Evolutionary conservation across 352 stramenopile species (phyloP), one percentile per base, ranked within the genome.

Genomic region (Phytophthora crassamura): DNA sequence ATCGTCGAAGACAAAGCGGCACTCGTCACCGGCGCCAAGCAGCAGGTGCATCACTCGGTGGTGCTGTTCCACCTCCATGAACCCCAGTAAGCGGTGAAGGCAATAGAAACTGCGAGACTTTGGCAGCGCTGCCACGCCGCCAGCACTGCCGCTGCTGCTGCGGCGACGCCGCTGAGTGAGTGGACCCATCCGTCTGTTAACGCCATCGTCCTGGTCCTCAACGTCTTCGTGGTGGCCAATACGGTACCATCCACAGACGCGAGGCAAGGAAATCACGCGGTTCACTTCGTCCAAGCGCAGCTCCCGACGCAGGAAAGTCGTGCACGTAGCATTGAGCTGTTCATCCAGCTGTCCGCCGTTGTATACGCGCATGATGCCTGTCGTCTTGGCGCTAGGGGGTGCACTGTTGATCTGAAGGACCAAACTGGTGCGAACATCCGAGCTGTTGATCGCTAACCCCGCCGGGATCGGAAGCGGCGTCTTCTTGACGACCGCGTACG

Each of bases 351-450:
- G 22, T 22, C 41, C 53, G 16, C 72, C 62, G n/a, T 83, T 57
- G 57, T 97, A 98, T 11, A 96, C 75, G 4, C 82, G 68, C 38
- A 98, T 83, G 20, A 78, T 57, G 5, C 77, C 61, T 16, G 49
- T 59, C 2, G 67, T 59, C n/a, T 72, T 63, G 11, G 40, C 7
- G 32, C 12, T 36, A 15, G 62, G 51, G 7, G 67, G 67, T 20
- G 57, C 62, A 34, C 79, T 66, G 74, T 87, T 81, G 53, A 90
- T 69, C 64, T 97, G 93, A 3, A 98, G 67, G n/a, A 88, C 88
- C 59, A 95, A 87, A 54, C 83, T 91, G 2, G 93, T 80, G 8
- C 93, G 88, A 57, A 93, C 88, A 65, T 98, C 91, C 7, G 74
- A 30, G 49, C 67, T 63, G 67, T 64, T 57, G 8, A 74, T 59